Base-by-base conservation (phyloP, 768 basidiomycete species). In the Macrocybe gigantea region DNA sequence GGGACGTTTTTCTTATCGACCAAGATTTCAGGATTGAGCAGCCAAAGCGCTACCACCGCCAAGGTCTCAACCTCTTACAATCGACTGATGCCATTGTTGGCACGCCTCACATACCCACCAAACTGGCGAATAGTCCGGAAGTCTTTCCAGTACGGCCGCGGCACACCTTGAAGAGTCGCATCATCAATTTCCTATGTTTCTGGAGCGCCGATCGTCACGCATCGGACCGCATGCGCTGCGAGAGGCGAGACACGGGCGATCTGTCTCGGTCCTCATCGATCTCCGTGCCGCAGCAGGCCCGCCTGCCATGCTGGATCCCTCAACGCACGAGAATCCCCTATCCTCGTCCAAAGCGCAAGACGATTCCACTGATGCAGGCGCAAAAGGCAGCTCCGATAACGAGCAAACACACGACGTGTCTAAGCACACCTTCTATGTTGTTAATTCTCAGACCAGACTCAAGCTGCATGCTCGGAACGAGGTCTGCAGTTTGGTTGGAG, bases 1-100 rank as follows among this genome's bases (percentile, higher is more conserved):
- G 87, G 81, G 95, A 98, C 50, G 93, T 97, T 9, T 95, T 99
- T 66, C 73, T 97, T 36, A 70, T 98, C 44, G 95, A 98, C 61
- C 67, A 79, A 0, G 86, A 93, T 59, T 98, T 99, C 60, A 73
- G 75, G 44, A 92, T 98, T 46, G 83, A 93, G 59, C 80, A 90
- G n/a, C 95, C 95, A 1, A 85, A 80, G 59, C 77, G 95, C 33
- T 87, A 88, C 55, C 93, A 93, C 59, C 83, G 93, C 11, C 86
- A 90, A 56, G 89, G 91, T 5, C 67, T 97, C 31, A 81, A 82
- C 53, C 67, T 93, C 14, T 63, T 86, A 50, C 77, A 80, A 48
- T 63, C 47, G 12, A 62, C 60, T 37, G 56, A 53, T 2, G 50
- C 56, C 2, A 49, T 58, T n/a, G 46, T 32, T 14, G 31, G 9